Evolutionary conservation across 177 flowering plant genomes (phyloP), one percentile per base, ranked within the genome.

Genomic region (Tripterygium wilfordii): DNA sequence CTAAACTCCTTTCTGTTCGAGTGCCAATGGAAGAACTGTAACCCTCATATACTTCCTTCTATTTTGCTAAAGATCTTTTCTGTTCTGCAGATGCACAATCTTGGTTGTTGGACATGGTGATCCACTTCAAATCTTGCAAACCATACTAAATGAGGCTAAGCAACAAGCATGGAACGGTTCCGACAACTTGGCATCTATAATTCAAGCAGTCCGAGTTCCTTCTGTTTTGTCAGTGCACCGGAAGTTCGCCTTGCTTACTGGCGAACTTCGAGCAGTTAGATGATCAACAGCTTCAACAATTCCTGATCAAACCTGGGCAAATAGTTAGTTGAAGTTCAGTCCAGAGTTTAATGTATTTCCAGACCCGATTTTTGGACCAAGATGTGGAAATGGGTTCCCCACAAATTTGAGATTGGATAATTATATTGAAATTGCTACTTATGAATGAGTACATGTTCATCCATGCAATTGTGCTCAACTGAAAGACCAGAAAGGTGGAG

Each of bases 101-200:
- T 60, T 91, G 69, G 56, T 88, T 4, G 94, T 91, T n/a, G 78
- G 95, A 77, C 98, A 91, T 67, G 98, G 96, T 21, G 96, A 91
- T 70, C 94, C 98, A 10, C 74, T 91, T 31, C 94, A 88, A 64
- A 91, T 88, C 45, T 45, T 91, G 57, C 98, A 91, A 64, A 74
- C 92, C 26, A 40, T 91, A 23, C 57, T 91, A 8, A 67, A 60
- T 58, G 82, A 86, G 39, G 71, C 71, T 8, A 70, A 63, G 51
- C 60, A 71, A 36, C 51, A 63, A 3, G 28, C 17, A 19, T 70
- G 24, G 17, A 20, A 67, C 15, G 20, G 16, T 15, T 36, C 17
- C 27, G 54, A 53, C n/a, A 81, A 74, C 60, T 57, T 88, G 47
- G 39, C 44, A 19, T 74, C 85, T 27, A 77, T 68, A 54, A 29